Percentiles rank a stretch among this genome's conserved stretches.
These are phyloP conservation scores for Fusarium annulatum DNA, from an alignment of 2,329 filamentous ascomycete genomes.

Conservation along the genomic window DNA sequence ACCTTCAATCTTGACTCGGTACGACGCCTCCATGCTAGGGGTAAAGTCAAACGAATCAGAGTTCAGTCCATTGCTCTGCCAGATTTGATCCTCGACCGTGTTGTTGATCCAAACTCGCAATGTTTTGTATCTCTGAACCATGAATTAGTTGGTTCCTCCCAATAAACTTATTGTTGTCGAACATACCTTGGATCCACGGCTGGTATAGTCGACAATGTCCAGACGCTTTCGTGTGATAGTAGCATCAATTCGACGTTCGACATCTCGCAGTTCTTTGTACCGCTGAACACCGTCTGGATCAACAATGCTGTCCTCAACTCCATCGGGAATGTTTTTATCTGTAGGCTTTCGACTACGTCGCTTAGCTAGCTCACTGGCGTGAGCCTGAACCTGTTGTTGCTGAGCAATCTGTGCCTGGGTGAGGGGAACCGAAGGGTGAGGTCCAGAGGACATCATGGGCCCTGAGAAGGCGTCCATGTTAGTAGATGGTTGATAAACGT, in stretches of 20 bases:
- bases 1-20: constrained; percentile 92
- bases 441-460: constrained; percentile 66
- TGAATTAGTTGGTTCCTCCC: constrained; percentile 13
- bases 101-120: constrained; percentile 96
- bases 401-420: constrained; percentile 65
- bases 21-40: constrained; percentile 80
- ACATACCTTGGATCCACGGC: constrained; percentile 74
- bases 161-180: neutral
- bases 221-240: constrained; percentile 94
- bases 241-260: constrained; percentile 89
- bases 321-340: constrained; percentile 94
- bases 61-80: constrained; percentile 79
- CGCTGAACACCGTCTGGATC: constrained; percentile 80
- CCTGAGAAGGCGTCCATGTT: constrained; percentile 47
- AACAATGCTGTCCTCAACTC: constrained; percentile 83
- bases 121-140: constrained; percentile 76
- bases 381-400: constrained; percentile 63
- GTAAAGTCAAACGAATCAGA: constrained; percentile 85
- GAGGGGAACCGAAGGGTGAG: constrained; percentile 62
- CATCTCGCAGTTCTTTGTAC: constrained; percentile 85
- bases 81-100: constrained; percentile 91
- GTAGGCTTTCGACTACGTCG: constrained; percentile 89
- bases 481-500: constrained; percentile 5
- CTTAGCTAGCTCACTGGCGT: constrained; percentile 75
- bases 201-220: constrained; percentile 86